phyloP scores from a whole-genome alignment of 441 rosid genomes.

The Arabidopsis hybrid region DNA sequence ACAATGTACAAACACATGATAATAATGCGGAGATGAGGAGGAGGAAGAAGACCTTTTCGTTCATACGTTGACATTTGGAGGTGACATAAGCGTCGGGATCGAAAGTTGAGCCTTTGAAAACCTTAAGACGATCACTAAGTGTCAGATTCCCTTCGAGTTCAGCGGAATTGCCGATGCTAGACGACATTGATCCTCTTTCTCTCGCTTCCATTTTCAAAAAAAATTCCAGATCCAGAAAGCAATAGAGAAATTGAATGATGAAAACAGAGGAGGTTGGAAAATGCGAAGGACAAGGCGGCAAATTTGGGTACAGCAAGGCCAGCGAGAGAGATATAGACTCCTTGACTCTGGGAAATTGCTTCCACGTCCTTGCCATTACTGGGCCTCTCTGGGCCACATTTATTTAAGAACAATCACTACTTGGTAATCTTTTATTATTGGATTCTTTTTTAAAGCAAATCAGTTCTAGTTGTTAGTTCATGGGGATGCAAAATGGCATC shows the following conservation, averaged over 20 bases:
- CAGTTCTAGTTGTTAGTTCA: too few relatives aligned
- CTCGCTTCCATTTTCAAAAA: constrained; percentile 27
- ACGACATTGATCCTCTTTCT: constrained; percentile 42
- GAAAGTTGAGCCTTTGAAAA: constrained; percentile 68
- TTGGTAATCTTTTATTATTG: too few relatives aligned
- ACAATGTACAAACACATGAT: not conserved
- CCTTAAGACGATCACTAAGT: constrained; percentile 72
- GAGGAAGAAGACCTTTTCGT: constrained; percentile 65
- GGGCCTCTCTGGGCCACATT: too few relatives aligned
- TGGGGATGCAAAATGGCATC: too few relatives aligned
- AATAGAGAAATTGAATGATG: not conserved
- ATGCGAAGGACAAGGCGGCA: constrained; percentile 39
- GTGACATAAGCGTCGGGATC: constrained; percentile 65
- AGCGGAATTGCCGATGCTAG: constrained; percentile 65
- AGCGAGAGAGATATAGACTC: too few relatives aligned
- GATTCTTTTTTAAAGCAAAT: too few relatives aligned
- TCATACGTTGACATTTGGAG: constrained; percentile 76
- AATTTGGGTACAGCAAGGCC: constrained; percentile 6
- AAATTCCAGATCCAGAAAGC: not conserved
- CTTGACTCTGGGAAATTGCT: too few relatives aligned
- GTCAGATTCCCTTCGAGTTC: constrained; percentile 66
- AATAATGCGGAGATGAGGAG: not conserved
- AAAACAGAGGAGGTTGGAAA: constrained; percentile 5
- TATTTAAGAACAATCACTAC: too few relatives aligned
- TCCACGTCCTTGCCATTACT: too few relatives aligned